A percentile compares a stretch with the other conserved stretches of the same genome.
Conservation (phyloP, 768 basidiomycete species). For the Tephrocybe rancida region DNA sequence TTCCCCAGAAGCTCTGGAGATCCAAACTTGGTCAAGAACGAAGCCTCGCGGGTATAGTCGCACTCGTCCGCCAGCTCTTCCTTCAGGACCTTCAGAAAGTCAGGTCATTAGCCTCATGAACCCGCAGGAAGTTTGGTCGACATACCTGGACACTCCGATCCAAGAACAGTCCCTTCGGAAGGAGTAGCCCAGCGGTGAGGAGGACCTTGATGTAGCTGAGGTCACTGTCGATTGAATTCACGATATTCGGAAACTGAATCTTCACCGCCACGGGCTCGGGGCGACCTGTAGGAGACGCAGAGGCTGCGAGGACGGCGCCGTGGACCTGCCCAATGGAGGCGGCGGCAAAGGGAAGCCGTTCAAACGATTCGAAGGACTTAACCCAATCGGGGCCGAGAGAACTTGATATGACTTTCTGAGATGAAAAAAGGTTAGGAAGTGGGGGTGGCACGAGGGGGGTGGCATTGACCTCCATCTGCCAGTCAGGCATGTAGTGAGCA, state of each 20-base stretch:
- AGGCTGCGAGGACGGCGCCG: constrained; percentile 59
- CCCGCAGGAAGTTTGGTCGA: background rate
- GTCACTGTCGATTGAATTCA: constrained; percentile 84
- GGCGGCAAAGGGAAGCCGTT: constrained; percentile 88
- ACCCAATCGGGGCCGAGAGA: constrained; percentile 81
- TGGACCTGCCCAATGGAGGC: constrained; percentile 99
- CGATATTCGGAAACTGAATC: constrained; percentile 94
- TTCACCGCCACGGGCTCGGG: constrained; percentile 76
- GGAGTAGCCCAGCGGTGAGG: constrained; percentile 74
- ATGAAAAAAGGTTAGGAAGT: background rate
- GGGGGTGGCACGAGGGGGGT: background rate
- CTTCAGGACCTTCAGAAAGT: constrained; percentile 73
- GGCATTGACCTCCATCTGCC: constrained; percentile 87
- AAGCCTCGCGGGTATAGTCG: constrained; percentile 84
- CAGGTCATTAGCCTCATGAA: background rate
- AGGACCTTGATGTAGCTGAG: constrained; percentile 83
- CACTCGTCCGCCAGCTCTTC: constrained; percentile 92
- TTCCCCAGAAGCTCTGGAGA: constrained; percentile 48
- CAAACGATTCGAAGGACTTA: constrained; percentile 70
- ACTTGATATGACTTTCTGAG: constrained; percentile 67
- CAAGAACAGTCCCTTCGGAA: constrained; percentile 89
- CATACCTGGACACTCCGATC: constrained; percentile 80
- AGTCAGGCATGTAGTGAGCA: constrained; percentile 98
- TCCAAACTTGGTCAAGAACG: constrained; percentile 64
- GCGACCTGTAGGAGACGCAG: constrained; percentile 53